Evolutionary conservation across 2,329 filamentous ascomycete species (phyloP).

Genomic region (Talaromyces islandicus): DNA sequence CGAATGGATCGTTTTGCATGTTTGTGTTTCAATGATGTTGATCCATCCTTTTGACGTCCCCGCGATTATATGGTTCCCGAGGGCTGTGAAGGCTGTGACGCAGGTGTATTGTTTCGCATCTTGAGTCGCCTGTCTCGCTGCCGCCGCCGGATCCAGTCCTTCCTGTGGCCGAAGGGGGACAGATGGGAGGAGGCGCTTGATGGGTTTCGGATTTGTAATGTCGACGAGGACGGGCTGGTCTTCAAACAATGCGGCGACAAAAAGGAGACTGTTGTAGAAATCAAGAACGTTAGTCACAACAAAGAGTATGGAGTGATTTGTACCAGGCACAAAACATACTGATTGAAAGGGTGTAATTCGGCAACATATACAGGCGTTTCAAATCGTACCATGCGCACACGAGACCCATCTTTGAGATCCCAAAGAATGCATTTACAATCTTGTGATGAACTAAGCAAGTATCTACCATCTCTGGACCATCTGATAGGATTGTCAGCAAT

Average conservation of each 20-base stretch:
- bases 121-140: conserved; percentile 81
- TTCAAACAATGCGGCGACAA: conserved; percentile 89
- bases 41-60: conserved; percentile 95
- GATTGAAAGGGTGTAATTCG: conserved; percentile 85
- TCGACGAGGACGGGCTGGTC: conserved; percentile 87
- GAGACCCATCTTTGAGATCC: conserved; percentile 71
- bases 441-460: conserved; percentile 85
- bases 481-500: conserved; percentile 31
- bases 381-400: conserved; percentile 80
- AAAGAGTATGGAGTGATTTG: not conserved
- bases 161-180: conserved; percentile 72
- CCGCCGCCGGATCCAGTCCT: conserved; percentile 49
- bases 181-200: conserved; percentile 74
- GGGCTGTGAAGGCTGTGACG: conserved; percentile 78
- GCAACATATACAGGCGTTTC: conserved; percentile 92
- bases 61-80: conserved; percentile 81
- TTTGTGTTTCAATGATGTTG: conserved; percentile 84
- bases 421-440: conserved; percentile 96
- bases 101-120: conserved; percentile 95
- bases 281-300: not conserved
- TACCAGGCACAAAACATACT: conserved; percentile 50
- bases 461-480: conserved; percentile 89
- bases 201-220: conserved; percentile 60
- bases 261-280: conserved; percentile 57
- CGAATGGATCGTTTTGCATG: conserved; percentile 78